These are phyloP conservation scores for Dentipellis sp. DNA, from an alignment of 768 basidiomycete species.

Conservation along the genomic window DNA sequence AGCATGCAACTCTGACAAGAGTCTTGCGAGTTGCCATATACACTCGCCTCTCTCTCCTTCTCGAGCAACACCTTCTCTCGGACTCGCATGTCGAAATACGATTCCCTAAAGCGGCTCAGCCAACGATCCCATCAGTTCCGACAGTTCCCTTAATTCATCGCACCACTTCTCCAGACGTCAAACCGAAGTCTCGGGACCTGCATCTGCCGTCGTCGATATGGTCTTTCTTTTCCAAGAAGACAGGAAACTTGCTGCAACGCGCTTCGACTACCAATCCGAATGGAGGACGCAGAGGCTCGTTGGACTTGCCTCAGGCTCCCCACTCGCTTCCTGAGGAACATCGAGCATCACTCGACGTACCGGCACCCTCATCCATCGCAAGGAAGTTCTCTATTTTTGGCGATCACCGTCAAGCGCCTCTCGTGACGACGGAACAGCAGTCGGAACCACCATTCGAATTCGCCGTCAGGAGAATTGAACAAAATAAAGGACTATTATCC, in stretches of 20 bases:
- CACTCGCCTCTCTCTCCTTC: constrained; percentile 44
- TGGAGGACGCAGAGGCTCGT: constrained; percentile 26
- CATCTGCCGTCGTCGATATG: constrained; percentile 19
- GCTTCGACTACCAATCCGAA: constrained; percentile 18
- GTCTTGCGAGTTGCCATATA: constrained; percentile 46
- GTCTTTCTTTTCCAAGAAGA: constrained; percentile 29
- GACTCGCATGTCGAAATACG: constrained; percentile 41
- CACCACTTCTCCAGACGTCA: constrained; percentile 13
- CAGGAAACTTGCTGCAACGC: constrained; percentile 23
- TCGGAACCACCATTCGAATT: constrained; percentile 27
- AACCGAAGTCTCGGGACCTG: constrained; percentile 10
- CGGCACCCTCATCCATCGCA: constrained; percentile 5
- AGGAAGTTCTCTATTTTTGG: constrained; percentile 15
- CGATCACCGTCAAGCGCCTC: not conserved
- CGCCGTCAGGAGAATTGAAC: constrained; percentile 32
- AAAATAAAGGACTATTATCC: constrained; percentile 33
- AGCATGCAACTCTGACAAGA: constrained; percentile 35
- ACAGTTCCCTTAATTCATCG: constrained; percentile 3
- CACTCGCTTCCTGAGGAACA: constrained; percentile 7
- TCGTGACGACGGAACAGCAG: not conserved
- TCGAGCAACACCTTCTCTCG: constrained; percentile 50
- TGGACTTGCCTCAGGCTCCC: constrained; percentile 27
- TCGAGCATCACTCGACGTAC: constrained; percentile 23
- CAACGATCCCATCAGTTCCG: not conserved
- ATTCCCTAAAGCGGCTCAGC: constrained; percentile 28